Conservation (phyloP, 1,284 basidiomycete species). For the Fomes fomentarius region DNA sequence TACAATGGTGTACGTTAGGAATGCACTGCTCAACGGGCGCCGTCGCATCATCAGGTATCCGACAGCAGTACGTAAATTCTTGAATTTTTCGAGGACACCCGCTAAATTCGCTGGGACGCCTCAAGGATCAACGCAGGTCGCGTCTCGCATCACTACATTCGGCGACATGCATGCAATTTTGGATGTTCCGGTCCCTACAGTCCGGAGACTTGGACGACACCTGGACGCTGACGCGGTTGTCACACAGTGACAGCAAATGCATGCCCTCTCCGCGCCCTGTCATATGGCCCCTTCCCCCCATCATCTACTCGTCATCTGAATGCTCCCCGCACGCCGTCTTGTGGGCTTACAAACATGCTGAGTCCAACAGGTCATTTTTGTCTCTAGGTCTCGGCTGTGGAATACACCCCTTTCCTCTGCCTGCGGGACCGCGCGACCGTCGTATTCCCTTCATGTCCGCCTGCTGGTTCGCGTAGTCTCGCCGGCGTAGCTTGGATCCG, state of each 20-base stretch:
- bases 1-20: neutral
- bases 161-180: neutral
- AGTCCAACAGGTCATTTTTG: neutral
- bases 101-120: slow-evolving; percentile 6
- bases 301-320: neutral
- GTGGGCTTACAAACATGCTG: slow-evolving; percentile 4
- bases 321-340: neutral
- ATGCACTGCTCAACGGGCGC: neutral
- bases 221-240: neutral
- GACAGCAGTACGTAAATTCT: slow-evolving; percentile 20
- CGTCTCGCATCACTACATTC: slow-evolving; percentile 16
- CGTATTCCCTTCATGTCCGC: neutral
- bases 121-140: slow-evolving; percentile 21
- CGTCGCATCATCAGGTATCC: neutral
- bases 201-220: slow-evolving; percentile 3
- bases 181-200: neutral
- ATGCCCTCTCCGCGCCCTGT: neutral
- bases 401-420: slow-evolving; percentile 3
- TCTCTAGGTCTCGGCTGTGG: neutral
- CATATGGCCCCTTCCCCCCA: neutral
- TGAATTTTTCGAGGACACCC: slow-evolving; percentile 6
- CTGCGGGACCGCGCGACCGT: slow-evolving; percentile 2
- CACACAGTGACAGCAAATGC: neutral
- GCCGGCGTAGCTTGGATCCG: neutral
- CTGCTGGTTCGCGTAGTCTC: neutral